phyloP scores from a whole-genome alignment of 1,139 yeast genomes.

The Magnusiomyces tetraspermus region DNA sequence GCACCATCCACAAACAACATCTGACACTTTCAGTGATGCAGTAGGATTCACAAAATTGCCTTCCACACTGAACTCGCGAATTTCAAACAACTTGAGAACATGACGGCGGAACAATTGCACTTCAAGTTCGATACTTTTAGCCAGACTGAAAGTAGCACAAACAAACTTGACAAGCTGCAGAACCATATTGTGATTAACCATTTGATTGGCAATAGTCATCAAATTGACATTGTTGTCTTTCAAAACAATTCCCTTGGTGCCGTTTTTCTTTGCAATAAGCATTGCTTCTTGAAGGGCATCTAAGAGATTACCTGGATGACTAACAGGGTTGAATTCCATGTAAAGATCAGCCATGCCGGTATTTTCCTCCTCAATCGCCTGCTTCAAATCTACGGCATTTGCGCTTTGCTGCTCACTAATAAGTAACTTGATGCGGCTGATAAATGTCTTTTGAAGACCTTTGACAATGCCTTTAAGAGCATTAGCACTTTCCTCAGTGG shows the following conservation, averaged over 20 bases:
- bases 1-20: conserved; percentile 73
- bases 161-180: conserved; percentile 69
- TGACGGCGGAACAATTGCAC: conserved; percentile 68
- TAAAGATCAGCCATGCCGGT: background rate
- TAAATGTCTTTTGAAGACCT: conserved; percentile 52
- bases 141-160: conserved; percentile 63
- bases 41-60: conserved; percentile 75
- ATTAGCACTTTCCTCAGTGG: conserved; percentile 7
- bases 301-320: conserved; percentile 1
- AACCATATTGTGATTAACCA: conserved; percentile 45
- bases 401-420: conserved; percentile 24
- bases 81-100: conserved; percentile 59
- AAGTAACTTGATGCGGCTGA: conserved; percentile 57
- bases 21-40: conserved; percentile 53
- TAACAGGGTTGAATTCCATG: background rate
- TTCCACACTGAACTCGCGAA: conserved; percentile 74
- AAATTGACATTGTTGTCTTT: conserved; percentile 43
- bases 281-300: background rate
- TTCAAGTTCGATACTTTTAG: conserved; percentile 57
- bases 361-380: conserved; percentile 2
- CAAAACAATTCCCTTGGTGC: conserved; percentile 17
- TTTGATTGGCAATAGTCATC: conserved; percentile 18
- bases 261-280: conserved; percentile 18
- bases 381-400: background rate
- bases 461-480: conserved; percentile 31